Evolutionary conservation across 495 filamentous ascomycete species (phyloP).

Genomic region (Chaetomium cochliodes): DNA sequence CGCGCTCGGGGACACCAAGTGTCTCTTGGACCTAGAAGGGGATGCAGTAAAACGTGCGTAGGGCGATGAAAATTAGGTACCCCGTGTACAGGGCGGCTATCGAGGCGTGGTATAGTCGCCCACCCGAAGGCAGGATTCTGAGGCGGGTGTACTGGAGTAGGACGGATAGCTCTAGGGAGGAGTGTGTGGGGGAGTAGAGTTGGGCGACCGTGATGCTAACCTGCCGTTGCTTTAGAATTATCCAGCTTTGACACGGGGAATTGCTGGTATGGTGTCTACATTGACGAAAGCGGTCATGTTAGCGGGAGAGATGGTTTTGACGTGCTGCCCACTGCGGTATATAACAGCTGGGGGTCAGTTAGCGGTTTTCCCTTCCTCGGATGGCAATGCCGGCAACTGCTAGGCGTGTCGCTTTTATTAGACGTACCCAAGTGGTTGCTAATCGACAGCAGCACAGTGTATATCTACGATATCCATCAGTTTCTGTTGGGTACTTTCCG

Average conservation of each 20-base stretch:
- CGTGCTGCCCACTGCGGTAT: background rate
- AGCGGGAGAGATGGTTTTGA: background rate
- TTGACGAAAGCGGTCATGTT: background rate
- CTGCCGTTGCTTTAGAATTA: background rate
- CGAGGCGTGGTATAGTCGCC: background rate
- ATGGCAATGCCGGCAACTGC: background rate
- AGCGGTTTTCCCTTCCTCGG: background rate
- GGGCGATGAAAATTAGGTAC: conserved; percentile 1
- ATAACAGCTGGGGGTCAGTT: background rate
- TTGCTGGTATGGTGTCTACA: background rate
- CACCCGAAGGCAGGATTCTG: background rate
- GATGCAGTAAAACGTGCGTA: background rate
- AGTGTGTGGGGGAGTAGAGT: background rate
- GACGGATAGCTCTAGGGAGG: background rate
- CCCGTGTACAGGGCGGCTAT: background rate
- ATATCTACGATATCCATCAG: background rate
- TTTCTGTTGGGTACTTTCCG: background rate
- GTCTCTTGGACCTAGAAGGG: background rate
- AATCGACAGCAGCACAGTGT: background rate
- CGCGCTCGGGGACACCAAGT: background rate
- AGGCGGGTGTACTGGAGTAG: background rate
- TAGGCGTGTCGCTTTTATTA: background rate
- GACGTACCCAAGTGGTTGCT: background rate
- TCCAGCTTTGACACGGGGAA: too few species aligned
- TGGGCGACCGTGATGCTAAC: background rate